These are phyloP conservation scores for Oryza meridionalis DNA, from an alignment of 176 grass and related monocot genomes.

Conservation along the genomic window DNA sequence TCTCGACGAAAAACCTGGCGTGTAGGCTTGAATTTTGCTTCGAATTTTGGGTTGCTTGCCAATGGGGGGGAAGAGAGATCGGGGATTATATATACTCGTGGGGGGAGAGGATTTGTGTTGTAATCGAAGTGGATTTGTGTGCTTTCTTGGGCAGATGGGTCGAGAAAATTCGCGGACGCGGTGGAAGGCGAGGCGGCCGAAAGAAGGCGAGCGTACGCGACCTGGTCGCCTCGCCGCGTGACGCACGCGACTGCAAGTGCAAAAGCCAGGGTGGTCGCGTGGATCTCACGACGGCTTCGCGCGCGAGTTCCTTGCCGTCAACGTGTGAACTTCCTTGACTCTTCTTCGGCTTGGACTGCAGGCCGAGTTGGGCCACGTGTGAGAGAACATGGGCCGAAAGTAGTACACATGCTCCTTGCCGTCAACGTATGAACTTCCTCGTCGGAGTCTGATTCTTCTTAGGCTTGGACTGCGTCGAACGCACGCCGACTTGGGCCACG, in stretches of 20 bases:
- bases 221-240: not conserved
- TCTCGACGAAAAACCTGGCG: not conserved
- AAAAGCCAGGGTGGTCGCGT: slow-evolving; percentile 4
- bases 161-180: slow-evolving; percentile 34
- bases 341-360: not conserved
- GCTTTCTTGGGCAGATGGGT: not conserved
- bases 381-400: not conserved
- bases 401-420: not conserved
- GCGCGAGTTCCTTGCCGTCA: not conserved
- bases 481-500: no score
- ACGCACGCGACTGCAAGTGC: not conserved
- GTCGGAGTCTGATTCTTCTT: no score
- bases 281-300: slow-evolving; percentile 1
- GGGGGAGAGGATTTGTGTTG: not conserved
- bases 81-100: slow-evolving; percentile 2
- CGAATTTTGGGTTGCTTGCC: not conserved
- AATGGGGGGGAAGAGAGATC: not conserved
- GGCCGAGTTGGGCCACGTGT: no score
- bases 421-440: no score
- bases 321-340: not conserved
- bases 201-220: not conserved
- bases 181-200: not conserved
- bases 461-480: no score
- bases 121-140: not conserved
- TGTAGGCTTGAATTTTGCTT: not conserved